Conservation (phyloP, 176 grass and related monocot genomes). For the Oryza longistaminata region DNA sequence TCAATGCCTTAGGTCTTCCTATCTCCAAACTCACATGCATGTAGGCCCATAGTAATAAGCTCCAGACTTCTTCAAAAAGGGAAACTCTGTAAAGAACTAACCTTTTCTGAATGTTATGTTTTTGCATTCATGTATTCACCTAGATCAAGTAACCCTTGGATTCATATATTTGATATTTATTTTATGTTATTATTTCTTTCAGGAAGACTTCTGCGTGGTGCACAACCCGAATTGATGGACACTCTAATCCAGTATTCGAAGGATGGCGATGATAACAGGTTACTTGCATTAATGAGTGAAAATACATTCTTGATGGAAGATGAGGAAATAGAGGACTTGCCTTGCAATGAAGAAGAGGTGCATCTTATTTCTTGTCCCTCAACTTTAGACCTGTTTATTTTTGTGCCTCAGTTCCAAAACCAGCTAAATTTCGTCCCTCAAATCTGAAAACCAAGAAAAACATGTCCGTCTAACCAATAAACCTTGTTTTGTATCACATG, state of each 20-base stretch:
- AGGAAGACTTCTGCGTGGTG: slow-evolving; percentile 83
- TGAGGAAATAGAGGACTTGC: slow-evolving; percentile 54
- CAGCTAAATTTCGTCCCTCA: neutral
- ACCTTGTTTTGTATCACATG: neutral
- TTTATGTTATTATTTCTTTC: slow-evolving; percentile 28
- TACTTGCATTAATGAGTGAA: slow-evolving; percentile 52
- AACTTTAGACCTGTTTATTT: neutral
- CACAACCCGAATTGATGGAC: slow-evolving; percentile 92
- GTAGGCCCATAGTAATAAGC: neutral
- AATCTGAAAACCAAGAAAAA: neutral
- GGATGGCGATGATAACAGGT: slow-evolving; percentile 63
- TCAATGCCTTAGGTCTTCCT: neutral
- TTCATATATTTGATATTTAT: slow-evolving; percentile 5
- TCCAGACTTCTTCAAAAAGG: neutral
- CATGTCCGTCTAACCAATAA: neutral
- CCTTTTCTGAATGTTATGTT: neutral
- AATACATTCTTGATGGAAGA: slow-evolving; percentile 40
- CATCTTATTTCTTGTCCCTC: neutral
- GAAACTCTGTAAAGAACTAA: neutral
- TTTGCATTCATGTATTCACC: neutral
- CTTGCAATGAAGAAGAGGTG: slow-evolving; percentile 59
- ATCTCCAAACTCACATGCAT: neutral
- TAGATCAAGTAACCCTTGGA: neutral
- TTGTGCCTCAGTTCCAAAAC: neutral
- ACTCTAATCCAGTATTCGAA: slow-evolving; percentile 83